Evolutionary conservation across 2,329 filamentous ascomycete species (phyloP).

Genomic region (Beauveria rudraprayagi): DNA sequence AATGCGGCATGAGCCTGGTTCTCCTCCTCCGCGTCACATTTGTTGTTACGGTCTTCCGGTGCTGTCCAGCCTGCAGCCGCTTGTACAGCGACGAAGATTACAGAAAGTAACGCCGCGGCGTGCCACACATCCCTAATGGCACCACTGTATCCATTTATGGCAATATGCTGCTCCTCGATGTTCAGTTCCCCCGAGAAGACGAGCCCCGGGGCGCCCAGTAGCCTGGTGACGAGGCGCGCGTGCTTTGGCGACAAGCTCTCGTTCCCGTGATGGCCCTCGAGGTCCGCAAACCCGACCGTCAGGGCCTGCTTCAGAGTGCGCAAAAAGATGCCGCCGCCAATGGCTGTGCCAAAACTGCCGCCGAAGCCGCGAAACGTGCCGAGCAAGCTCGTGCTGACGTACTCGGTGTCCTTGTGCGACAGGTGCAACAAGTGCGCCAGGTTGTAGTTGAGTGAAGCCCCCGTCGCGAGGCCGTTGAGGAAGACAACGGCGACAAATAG

Average conservation of each 20-base stretch:
- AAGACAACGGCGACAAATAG: slow-evolving; percentile 56
- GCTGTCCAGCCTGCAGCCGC: slow-evolving; percentile 43
- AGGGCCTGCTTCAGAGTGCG: slow-evolving; percentile 51
- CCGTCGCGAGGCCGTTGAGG: slow-evolving; percentile 63
- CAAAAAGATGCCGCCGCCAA: slow-evolving; percentile 69
- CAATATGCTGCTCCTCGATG: slow-evolving; percentile 34
- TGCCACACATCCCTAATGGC: slow-evolving; percentile 39
- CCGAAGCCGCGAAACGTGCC: slow-evolving; percentile 77
- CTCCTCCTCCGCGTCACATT: slow-evolving; percentile 28
- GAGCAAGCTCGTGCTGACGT: slow-evolving; percentile 66
- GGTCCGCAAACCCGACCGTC: slow-evolving; percentile 43
- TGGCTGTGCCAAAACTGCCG: slow-evolving; percentile 70
- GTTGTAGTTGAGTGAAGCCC: slow-evolving; percentile 70
- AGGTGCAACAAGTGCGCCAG: slow-evolving; percentile 73
- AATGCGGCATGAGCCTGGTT: slow-evolving; percentile 18
- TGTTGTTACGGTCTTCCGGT: slow-evolving; percentile 47
- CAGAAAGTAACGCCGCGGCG: slow-evolving; percentile 35
- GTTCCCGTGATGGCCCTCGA: slow-evolving; percentile 30
- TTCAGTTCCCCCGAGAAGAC: slow-evolving; percentile 37
- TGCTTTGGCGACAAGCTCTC: slow-evolving; percentile 25
- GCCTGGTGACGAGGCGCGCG: slow-evolving; percentile 33
- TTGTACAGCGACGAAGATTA: slow-evolving; percentile 39
- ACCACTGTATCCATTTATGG: slow-evolving; percentile 38
- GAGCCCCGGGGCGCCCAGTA: slow-evolving; percentile 43
- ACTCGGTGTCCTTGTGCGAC: slow-evolving; percentile 57